Percentiles rank a stretch among this genome's conserved stretches.
Evolutionary conservation across 192 early-diverging fungal genomes (phyloP).

Genomic region (Linnemannia exigua): DNA sequence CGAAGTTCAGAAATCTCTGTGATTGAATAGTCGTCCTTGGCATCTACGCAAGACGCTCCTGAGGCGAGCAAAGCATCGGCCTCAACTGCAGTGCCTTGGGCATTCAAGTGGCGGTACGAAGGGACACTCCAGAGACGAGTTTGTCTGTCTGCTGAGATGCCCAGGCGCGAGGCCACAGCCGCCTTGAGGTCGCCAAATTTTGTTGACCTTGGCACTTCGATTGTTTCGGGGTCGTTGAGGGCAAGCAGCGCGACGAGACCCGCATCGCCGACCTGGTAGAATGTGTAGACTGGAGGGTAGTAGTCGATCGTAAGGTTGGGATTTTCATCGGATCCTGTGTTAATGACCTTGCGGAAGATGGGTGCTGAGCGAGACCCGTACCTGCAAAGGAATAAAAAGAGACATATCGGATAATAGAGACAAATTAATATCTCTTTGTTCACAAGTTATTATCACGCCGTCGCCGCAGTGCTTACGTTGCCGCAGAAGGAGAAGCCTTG

Average conservation of each 20-base stretch:
- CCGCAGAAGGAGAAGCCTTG: not conserved
- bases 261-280: constrained; percentile 48
- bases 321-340: constrained; percentile 19
- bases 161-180: constrained; percentile 17
- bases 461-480: not conserved
- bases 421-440: constrained; percentile 22
- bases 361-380: constrained; percentile 59
- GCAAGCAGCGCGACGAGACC: constrained; percentile 17
- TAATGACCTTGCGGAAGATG: constrained; percentile 51
- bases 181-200: constrained; percentile 44
- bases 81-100: constrained; percentile 33
- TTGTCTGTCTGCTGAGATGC: not conserved
- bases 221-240: constrained; percentile 26
- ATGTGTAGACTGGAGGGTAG: constrained; percentile 55
- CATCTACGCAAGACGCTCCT: constrained; percentile 27
- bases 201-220: constrained; percentile 41
- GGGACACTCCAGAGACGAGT: constrained; percentile 44
- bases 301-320: constrained; percentile 54
- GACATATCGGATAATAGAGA: constrained; percentile 20
- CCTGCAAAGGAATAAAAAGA: constrained; percentile 46
- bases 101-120: not conserved
- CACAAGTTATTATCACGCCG: not conserved
- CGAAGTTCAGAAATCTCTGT: constrained; percentile 31
- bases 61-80: not conserved
- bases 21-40: constrained; percentile 35